phyloP scores from a whole-genome alignment of 805 yeast species.

The Saccharomycopsis capsularis region DNA sequence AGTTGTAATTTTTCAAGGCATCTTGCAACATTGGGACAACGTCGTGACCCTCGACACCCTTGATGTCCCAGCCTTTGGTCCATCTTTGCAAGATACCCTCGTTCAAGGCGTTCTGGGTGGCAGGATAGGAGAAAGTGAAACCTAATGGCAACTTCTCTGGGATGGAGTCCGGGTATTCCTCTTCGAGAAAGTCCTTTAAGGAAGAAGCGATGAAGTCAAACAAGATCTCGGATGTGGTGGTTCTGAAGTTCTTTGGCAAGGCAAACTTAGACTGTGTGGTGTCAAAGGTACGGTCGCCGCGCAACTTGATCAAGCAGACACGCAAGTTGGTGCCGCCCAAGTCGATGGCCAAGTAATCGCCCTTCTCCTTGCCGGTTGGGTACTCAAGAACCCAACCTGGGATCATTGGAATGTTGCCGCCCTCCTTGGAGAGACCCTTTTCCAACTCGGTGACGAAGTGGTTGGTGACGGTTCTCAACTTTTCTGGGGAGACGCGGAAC shows the following conservation, averaged over 20 bases:
- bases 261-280: slow-evolving; percentile 81
- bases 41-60: slow-evolving; percentile 87
- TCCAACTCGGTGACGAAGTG: slow-evolving; percentile 76
- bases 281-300: slow-evolving; percentile 80
- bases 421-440: slow-evolving; percentile 67
- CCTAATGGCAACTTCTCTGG: slow-evolving; percentile 60
- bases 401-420: slow-evolving; percentile 93
- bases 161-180: slow-evolving; percentile 63
- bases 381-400: slow-evolving; percentile 94
- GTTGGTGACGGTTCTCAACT: slow-evolving; percentile 57
- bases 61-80: slow-evolving; percentile 97
- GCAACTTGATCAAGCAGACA: slow-evolving; percentile 78
- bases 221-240: slow-evolving; percentile 67
- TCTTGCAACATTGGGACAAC: slow-evolving; percentile 87
- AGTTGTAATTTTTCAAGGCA: slow-evolving; percentile 53
- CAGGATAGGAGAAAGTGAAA: slow-evolving; percentile 92
- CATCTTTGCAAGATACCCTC: slow-evolving; percentile 86
- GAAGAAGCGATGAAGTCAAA: slow-evolving; percentile 84
- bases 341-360: slow-evolving; percentile 88
- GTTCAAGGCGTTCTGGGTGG: slow-evolving; percentile 75
- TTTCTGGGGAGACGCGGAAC: slow-evolving; percentile 55
- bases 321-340: slow-evolving; percentile 97
- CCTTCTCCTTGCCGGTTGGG: slow-evolving; percentile 89
- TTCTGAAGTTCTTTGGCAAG: slow-evolving; percentile 71
- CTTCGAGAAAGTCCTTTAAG: slow-evolving; percentile 60